Conservation (phyloP, 371 early-diverging fungal species). For the Umbelopsis sp. region DNA sequence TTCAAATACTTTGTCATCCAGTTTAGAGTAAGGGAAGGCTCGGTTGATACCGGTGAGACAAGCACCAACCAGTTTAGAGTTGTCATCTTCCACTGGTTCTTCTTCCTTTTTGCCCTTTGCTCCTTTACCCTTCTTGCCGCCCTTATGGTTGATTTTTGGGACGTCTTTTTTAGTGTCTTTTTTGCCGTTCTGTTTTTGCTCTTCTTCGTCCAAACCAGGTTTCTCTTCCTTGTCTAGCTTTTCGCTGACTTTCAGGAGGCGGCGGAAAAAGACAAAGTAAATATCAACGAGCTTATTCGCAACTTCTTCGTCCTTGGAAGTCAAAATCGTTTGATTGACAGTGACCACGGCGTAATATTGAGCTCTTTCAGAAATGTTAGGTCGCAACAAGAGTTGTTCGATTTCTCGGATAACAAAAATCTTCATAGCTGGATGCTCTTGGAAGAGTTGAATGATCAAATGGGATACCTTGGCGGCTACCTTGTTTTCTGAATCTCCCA, state of each 20-base stretch:
- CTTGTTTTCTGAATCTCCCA: constrained; percentile 91
- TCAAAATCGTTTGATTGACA: constrained; percentile 89
- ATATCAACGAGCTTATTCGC: constrained; percentile 86
- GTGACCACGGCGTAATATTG: constrained; percentile 89
- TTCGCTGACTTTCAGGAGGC: constrained; percentile 61
- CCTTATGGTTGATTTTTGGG: constrained; percentile 28
- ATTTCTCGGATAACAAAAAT: constrained; percentile 83
- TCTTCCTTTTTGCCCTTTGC: constrained; percentile 52
- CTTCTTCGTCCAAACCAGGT: constrained; percentile 27
- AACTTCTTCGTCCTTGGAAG: constrained; percentile 65
- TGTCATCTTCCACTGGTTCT: constrained; percentile 64
- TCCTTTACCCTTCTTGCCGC: constrained; percentile 47
- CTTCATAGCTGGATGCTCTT: constrained; percentile 87
- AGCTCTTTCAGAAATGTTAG: constrained; percentile 72
- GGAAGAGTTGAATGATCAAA: constrained; percentile 73
- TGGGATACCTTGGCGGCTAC: constrained; percentile 85
- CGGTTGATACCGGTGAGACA: constrained; percentile 95
- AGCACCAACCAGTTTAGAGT: constrained; percentile 87
- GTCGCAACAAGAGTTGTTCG: constrained; percentile 82
- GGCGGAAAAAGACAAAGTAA: constrained; percentile 91
- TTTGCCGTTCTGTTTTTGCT: constrained; percentile 50
- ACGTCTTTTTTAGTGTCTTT: constrained; percentile 40
- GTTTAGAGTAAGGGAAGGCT: constrained; percentile 89
- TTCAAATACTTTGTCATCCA: constrained; percentile 77
- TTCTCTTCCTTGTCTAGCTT: constrained; percentile 41